These are phyloP conservation scores for Boletus huronensis DNA, from an alignment of 768 basidiomycete genomes.

Conservation along the genomic window DNA sequence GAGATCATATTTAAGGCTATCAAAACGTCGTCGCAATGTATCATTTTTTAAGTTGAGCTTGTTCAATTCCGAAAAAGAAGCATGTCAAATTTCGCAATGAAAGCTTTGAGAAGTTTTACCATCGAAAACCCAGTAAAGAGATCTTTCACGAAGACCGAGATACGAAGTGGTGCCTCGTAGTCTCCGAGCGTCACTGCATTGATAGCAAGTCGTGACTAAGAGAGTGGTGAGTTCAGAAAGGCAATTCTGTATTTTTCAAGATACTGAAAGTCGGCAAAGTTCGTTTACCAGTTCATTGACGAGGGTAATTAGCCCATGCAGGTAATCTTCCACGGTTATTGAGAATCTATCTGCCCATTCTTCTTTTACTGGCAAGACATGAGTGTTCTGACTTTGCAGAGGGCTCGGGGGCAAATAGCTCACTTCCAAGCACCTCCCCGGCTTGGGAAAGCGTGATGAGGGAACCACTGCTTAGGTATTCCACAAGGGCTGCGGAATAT, in stretches of 20 bases:
- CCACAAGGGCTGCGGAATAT: constrained; percentile 61
- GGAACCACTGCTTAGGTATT: constrained; percentile 57
- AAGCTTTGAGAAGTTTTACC: constrained; percentile 37
- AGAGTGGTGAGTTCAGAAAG: constrained; percentile 5
- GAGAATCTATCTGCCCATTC: constrained; percentile 67
- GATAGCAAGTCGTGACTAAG: constrained; percentile 71
- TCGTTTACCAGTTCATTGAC: constrained; percentile 73
- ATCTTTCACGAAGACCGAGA: constrained; percentile 77
- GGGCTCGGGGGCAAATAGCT: constrained; percentile 28
- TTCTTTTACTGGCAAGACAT: constrained; percentile 49
- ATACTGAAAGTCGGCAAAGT: not conserved
- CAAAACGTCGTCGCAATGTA: constrained; percentile 67
- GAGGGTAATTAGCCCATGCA: constrained; percentile 73
- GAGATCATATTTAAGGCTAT: constrained; percentile 81
- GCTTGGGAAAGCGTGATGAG: constrained; percentile 56
- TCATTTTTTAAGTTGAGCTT: constrained; percentile 86
- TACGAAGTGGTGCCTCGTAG: constrained; percentile 74
- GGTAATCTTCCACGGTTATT: constrained; percentile 73
- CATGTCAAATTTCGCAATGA: constrained; percentile 3
- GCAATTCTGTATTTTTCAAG: not conserved
- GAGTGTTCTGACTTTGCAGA: constrained; percentile 1
- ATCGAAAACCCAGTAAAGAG: constrained; percentile 82
- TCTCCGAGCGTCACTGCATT: constrained; percentile 82
- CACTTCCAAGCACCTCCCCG: constrained; percentile 63
- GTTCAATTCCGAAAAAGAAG: constrained; percentile 3